Evolutionary conservation across 2,329 filamentous ascomycete species (phyloP), one percentile per base, ranked within the genome.

Genomic region (Colletotrichum chlorophyti): DNA sequence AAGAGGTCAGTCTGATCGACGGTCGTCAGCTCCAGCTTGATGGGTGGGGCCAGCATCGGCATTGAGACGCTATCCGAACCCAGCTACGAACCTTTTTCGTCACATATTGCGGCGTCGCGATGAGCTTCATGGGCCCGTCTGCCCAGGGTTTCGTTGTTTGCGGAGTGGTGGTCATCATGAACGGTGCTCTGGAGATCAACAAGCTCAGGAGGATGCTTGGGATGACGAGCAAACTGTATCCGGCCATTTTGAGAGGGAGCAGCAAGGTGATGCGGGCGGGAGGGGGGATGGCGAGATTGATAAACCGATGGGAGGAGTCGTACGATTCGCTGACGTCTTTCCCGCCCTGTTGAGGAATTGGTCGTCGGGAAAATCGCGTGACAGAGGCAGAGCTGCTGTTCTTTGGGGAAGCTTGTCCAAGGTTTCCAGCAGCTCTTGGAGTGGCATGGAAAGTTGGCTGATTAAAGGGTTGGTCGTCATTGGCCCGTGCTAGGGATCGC

Each of bases 91-190:
- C 80, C 75, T 81, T 81, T 59, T 79, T 77, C 3, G 80, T 82
- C 65, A 76, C 74, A 62, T 75, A 81, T 59, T 81, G 78, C 15
- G 83, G 83, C 52, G 83, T 86, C 3, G 73, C 70, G 40, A 86
- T 76, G 54, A 86, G 74, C 66, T 76, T 75, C 69, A 86, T 78
- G 29, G 83, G 83, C 31, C 73, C 70, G 65, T 86, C 82, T 3
- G 83, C 83, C 83, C 83, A 86, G 26, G 57, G 60, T 51, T 66
- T 65, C n/a, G 63, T 68, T 19, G 68, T 72, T 23, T 66, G 63
- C 48, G 21, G 65, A 73, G 64, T 75, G 14, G 65, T 74, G 11
- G 65, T 65, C 63, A 76, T 72, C 54, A 69, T 65, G 65, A 66
- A 70, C 1, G 74, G 74, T 14, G 74, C 74, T 54, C 72, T 65